These are phyloP conservation scores for Pseudocercospora musae DNA, from an alignment of 2,329 filamentous ascomycete species.

Conservation along the genomic window DNA sequence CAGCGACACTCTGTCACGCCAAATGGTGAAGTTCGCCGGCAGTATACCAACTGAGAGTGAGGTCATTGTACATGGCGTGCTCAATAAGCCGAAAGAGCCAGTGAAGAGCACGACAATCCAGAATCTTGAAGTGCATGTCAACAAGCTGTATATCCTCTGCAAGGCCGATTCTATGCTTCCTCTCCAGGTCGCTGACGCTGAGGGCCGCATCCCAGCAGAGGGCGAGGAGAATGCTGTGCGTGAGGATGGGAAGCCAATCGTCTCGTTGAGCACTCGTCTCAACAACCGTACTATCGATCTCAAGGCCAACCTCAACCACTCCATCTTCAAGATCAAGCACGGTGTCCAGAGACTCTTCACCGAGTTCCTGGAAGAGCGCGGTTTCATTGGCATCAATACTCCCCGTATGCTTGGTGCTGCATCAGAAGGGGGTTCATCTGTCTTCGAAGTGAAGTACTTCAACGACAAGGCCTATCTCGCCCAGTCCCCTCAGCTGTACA, in stretches of 20 bases:
- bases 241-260: constrained; percentile 61
- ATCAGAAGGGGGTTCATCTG: constrained; percentile 88
- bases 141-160: constrained; percentile 76
- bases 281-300: constrained; percentile 94
- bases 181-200: constrained; percentile 55
- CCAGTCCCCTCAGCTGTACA: constrained; percentile 81
- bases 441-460: constrained; percentile 89
- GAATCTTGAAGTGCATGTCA: constrained; percentile 81
- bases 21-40: constrained; percentile 92
- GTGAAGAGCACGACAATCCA: constrained; percentile 83
- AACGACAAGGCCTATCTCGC: constrained; percentile 76
- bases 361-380: constrained; percentile 71
- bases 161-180: constrained; percentile 59
- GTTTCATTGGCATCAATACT: constrained; percentile 82
- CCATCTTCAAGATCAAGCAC: constrained; percentile 70
- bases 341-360: constrained; percentile 68
- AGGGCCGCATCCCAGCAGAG: constrained; percentile 48
- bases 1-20: constrained; percentile 60
- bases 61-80: constrained; percentile 73
- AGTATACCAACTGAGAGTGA: constrained; percentile 73
- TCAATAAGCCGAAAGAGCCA: constrained; percentile 79
- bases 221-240: constrained; percentile 44
- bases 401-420: constrained; percentile 86
- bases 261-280: constrained; percentile 77
- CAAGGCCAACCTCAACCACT: constrained; percentile 84